These are phyloP conservation scores for Citeromyces siamensis DNA, from an alignment of 1,139 yeast species.

Conservation along the genomic window DNA sequence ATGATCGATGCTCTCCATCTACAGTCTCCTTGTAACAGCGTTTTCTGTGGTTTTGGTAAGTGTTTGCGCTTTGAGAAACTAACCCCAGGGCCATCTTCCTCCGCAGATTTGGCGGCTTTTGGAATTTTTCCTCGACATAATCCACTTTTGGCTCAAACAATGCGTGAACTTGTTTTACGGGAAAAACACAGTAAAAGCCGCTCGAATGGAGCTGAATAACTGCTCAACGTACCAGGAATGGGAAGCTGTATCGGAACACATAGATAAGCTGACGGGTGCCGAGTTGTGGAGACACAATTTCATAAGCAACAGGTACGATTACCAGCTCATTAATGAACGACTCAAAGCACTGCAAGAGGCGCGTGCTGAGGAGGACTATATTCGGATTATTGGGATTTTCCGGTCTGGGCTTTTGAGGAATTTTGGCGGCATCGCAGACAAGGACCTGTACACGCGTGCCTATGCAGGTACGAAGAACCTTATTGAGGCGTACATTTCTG, in stretches of 20 bases:
- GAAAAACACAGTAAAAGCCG: slow-evolving; percentile 28
- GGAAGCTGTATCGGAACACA: slow-evolving; percentile 42
- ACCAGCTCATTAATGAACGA: slow-evolving; percentile 66
- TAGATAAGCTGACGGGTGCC: slow-evolving; percentile 57
- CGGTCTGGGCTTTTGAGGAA: slow-evolving; percentile 80
- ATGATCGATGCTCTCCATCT: background rate
- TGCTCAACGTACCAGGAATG: slow-evolving; percentile 47
- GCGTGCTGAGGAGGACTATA: slow-evolving; percentile 43
- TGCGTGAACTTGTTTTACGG: slow-evolving; percentile 21
- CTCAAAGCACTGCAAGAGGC: slow-evolving; percentile 52
- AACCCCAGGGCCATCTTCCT: slow-evolving; percentile 41
- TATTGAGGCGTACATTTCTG: slow-evolving; percentile 78
- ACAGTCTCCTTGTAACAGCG: slow-evolving; percentile 3
- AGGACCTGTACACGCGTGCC: slow-evolving; percentile 66
- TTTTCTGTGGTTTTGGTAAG: slow-evolving; percentile 3
- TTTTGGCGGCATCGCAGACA: slow-evolving; percentile 84
- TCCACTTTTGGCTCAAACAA: slow-evolving; percentile 39
- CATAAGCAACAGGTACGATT: slow-evolving; percentile 74
- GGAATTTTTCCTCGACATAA: slow-evolving; percentile 47
- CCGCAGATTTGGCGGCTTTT: slow-evolving; percentile 46
- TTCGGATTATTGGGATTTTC: slow-evolving; percentile 51
- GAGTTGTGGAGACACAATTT: slow-evolving; percentile 84
- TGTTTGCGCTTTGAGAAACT: too few relatives aligned
- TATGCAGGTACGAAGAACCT: slow-evolving; percentile 80
- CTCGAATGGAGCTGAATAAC: slow-evolving; percentile 25